Evolutionary conservation across 768 basidiomycete species (phyloP), one percentile per base, ranked within the genome.

Genomic region (Baorangia bicolor): DNA sequence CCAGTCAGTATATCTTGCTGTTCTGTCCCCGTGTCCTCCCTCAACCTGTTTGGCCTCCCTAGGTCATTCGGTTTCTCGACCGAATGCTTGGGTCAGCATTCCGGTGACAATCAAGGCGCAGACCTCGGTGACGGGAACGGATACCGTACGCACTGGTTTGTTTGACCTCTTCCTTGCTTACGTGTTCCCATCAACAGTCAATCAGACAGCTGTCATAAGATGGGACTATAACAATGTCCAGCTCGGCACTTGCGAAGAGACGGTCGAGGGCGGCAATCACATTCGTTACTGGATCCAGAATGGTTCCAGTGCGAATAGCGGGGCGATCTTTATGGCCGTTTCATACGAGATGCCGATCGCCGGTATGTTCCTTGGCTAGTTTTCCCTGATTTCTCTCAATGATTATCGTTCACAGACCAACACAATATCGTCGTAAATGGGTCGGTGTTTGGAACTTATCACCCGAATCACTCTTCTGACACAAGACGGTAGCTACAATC

Each of bases 231-330:
- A 84, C 9, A 85, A 96, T 62, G 81, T 85, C 1, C 75, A 84
- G 49, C 70, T 94, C n/a, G 94, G 94, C 0, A 82, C 93, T 1
- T 96, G 94, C 72, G 74, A 81, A 61, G 94, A 97, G 72, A 90
- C 91, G 2, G 79, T 95, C 39, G 67, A 90, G 61, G 94, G 94
- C 2, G 94, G 94, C 7, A 81, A 90, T 65, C 94, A 97, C 67
- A 83, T 94, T 67, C 82, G 94, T 38, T 95, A 94, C 69, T 95
- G 92, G 93, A 71, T 78, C 6, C 94, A 95, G 73, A 79, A 90
- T 55, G 92, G 92, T 0, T 57, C 74, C 13, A 27, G 69, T 4
- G 85, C 76, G 7, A 77, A 91, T 63, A 88, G 88, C 54, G 81
- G 87, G 33, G 90, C 89, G 4, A 76, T 88, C 40, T 92, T 92